Percentiles rank a stretch among this genome's conserved stretches.
These are phyloP conservation scores for Coemansia sp. DNA, from an alignment of 192 early-diverging fungal species.

Conservation along the genomic window DNA sequence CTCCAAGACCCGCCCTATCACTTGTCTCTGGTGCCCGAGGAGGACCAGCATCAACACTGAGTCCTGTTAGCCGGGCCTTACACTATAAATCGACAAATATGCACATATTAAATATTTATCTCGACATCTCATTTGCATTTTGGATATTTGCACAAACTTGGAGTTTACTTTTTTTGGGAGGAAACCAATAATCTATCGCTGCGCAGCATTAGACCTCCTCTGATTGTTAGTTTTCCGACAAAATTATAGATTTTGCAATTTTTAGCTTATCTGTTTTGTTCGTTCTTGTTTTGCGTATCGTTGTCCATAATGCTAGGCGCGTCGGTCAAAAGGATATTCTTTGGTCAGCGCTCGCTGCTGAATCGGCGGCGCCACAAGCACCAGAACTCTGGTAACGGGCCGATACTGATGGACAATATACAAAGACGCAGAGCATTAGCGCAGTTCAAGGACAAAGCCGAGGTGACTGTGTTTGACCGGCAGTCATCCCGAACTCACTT, in stretches of 20 bases:
- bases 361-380: not conserved
- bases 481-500: slow-evolving; percentile 24
- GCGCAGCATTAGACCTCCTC: too few relatives aligned
- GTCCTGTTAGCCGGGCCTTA: not conserved
- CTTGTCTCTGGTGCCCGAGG: not conserved
- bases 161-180: not conserved
- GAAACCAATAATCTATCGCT: too few relatives aligned
- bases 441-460: slow-evolving; percentile 20
- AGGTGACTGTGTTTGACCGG: slow-evolving; percentile 21
- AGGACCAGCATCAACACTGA: slow-evolving; percentile 1
- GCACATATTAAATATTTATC: not conserved
- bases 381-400: not conserved
- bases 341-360: not conserved
- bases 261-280: not conserved
- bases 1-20: not conserved
- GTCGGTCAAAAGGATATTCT: not conserved
- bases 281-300: not conserved
- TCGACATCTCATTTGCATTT: not conserved
- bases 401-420: slow-evolving; percentile 14
- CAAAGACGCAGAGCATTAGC: slow-evolving; percentile 28
- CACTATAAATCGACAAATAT: not conserved
- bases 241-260: not conserved
- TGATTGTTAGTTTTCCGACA: too few relatives aligned
- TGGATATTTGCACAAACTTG: not conserved
- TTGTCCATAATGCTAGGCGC: not conserved